Conservation (phyloP, 805 yeast genomes). For the Zygotorulaspora danielsina region DNA sequence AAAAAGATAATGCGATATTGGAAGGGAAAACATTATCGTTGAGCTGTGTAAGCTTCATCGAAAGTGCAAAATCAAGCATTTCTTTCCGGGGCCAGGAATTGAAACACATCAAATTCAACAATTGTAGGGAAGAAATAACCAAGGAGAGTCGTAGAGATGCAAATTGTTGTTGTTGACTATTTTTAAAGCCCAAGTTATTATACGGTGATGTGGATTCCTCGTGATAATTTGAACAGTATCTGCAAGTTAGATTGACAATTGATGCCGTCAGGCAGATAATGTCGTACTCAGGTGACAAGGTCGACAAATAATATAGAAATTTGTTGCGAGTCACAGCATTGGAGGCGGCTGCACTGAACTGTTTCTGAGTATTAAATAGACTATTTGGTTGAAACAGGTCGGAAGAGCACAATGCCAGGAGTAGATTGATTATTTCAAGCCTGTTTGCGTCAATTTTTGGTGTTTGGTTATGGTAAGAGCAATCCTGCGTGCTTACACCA, state of each 20-base stretch:
- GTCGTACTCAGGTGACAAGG: constrained; percentile 46
- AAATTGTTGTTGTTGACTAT: constrained; percentile 21
- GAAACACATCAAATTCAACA: constrained; percentile 49
- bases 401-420: constrained; percentile 58
- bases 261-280: constrained; percentile 59
- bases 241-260: constrained; percentile 56
- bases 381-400: constrained; percentile 50
- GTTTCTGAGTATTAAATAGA: constrained; percentile 40
- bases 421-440: constrained; percentile 57
- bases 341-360: not conserved
- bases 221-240: constrained; percentile 41
- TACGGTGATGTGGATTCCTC: constrained; percentile 31
- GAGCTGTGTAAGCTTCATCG: constrained; percentile 11
- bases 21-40: constrained; percentile 44
- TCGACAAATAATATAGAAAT: constrained; percentile 53
- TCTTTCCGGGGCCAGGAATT: constrained; percentile 5
- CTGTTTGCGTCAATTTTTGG: constrained; percentile 57
- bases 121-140: constrained; percentile 55
- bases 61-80: constrained; percentile 6
- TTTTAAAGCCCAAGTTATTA: constrained; percentile 13
- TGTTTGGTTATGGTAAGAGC: constrained; percentile 33
- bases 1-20: constrained; percentile 51
- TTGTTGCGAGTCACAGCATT: no score
- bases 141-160: constrained; percentile 39
- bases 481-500: constrained; percentile 54